Evolutionary conservation across 2,329 filamentous ascomycete species (phyloP).

Genomic region (Aaosphaeria pasadenensis): DNA sequence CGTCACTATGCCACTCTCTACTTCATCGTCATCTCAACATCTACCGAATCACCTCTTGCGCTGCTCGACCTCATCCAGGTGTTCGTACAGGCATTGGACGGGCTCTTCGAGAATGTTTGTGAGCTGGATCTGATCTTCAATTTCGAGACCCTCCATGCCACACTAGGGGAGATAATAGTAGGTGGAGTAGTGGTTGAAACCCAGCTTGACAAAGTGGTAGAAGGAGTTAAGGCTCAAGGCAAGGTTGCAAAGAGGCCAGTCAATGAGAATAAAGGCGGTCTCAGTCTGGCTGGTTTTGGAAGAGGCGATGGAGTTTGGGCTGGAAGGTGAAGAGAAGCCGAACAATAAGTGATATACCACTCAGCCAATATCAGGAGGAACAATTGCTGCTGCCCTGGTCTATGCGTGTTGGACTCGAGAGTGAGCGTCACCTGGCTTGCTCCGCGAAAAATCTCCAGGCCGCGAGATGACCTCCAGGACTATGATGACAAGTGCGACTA

Average conservation of each 20-base stretch:
- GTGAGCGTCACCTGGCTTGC: too few relatives aligned
- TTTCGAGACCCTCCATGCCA: constrained; percentile 92
- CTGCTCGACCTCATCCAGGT: constrained; percentile 97
- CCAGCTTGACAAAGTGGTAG: constrained; percentile 80
- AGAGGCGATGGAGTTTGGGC: constrained; percentile 14
- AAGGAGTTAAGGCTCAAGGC: constrained; percentile 74
- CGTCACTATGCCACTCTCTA: constrained; percentile 97
- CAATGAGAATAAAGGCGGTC: constrained; percentile 57
- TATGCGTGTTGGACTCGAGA: too few relatives aligned
- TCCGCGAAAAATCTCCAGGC: too few relatives aligned
- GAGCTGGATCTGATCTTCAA: constrained; percentile 99
- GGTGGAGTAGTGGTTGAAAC: constrained; percentile 95
- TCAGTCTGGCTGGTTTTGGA: constrained; percentile 18
- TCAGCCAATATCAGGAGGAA: too few relatives aligned
- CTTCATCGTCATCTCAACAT: constrained; percentile 97
- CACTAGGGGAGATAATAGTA: constrained; percentile 90
- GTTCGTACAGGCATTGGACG: constrained; percentile 92
- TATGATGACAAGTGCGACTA: too few relatives aligned
- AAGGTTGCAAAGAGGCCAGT: constrained; percentile 76
- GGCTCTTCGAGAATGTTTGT: constrained; percentile 97
- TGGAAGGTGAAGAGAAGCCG: constrained; percentile 8
- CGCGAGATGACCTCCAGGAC: too few relatives aligned
- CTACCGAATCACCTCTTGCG: constrained; percentile 91
- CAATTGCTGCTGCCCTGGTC: too few relatives aligned
- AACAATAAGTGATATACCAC: background rate